Evolutionary conservation across 345 rosid species (phyloP).

Genomic region (Pugionium cornutum): DNA sequence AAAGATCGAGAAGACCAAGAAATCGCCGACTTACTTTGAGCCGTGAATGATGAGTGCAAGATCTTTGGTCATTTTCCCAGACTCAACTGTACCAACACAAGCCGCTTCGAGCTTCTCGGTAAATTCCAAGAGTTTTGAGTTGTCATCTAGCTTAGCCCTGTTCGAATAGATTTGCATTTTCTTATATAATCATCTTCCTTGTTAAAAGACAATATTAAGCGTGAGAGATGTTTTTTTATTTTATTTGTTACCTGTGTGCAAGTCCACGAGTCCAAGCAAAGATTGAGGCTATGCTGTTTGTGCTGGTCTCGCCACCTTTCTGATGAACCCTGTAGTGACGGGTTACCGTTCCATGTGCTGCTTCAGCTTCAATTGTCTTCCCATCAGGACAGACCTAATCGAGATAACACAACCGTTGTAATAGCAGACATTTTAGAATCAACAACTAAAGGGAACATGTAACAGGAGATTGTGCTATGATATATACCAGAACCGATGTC

Average conservation of each 20-base stretch:
- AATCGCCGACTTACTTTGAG: constrained; percentile 50
- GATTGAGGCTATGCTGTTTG: constrained; percentile 98
- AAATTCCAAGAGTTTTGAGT: constrained; percentile 74
- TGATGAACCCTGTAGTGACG: constrained; percentile 97
- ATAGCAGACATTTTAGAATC: constrained; percentile 10
- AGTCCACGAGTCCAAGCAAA: constrained; percentile 99
- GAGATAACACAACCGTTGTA: constrained; percentile 18
- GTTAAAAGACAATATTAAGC: neutral
- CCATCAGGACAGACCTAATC: constrained; percentile 97
- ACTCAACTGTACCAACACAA: constrained; percentile 80
- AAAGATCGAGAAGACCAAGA: neutral
- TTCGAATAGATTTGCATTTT: constrained; percentile 11
- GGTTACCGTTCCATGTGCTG: constrained; percentile 98
- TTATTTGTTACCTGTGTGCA: constrained; percentile 72
- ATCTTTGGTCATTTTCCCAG: constrained; percentile 99
- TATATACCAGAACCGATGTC: constrained; percentile 90
- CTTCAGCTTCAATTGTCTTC: constrained; percentile 97
- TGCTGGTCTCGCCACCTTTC: constrained; percentile 99
- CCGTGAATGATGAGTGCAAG: constrained; percentile 90
- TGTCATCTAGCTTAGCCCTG: constrained; percentile 94
- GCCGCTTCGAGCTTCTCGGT: constrained; percentile 92
- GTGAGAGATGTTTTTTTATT: neutral
- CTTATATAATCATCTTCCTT: neutral
- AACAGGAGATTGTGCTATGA: neutral
- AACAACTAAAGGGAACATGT: constrained; percentile 11